These are phyloP conservation scores for Alternaria postmessia DNA, from an alignment of 2,329 filamentous ascomycete species.

Conservation along the genomic window DNA sequence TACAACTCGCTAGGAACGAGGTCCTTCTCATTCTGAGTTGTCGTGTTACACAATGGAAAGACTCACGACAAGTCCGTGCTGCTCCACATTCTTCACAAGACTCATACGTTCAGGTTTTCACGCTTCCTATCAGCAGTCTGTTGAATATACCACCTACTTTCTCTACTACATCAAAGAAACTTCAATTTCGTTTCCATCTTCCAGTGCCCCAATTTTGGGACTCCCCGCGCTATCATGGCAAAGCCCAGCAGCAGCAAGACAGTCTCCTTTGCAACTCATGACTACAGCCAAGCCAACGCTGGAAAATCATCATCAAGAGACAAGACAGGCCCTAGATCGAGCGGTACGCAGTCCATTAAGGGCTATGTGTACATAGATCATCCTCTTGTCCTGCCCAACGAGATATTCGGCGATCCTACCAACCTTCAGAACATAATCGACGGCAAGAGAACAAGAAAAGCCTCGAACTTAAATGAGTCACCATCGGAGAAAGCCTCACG, in stretches of 20 bases:
- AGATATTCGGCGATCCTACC: neutral
- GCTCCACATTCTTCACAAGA: conserved; percentile 1
- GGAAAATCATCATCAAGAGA: neutral
- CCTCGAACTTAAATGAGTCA: neutral
- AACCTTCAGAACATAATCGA: neutral
- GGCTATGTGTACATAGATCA: neutral
- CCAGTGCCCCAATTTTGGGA: neutral
- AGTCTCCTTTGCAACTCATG: neutral
- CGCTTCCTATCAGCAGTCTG: neutral
- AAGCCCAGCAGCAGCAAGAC: neutral
- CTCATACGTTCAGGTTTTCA: conserved; percentile 5
- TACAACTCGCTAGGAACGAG: neutral
- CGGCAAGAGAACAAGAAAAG: neutral
- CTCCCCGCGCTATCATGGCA: neutral
- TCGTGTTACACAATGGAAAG: neutral
- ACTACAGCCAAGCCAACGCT: neutral
- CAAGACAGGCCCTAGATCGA: neutral
- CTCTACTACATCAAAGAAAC: neutral
- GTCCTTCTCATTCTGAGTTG: neutral
- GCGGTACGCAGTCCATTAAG: neutral
- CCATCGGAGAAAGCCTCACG: neutral
- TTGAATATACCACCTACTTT: neutral
- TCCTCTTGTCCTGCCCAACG: neutral
- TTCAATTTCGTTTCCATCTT: neutral
- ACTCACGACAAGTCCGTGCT: neutral